These are phyloP conservation scores for Rhizoctonia solani DNA, from an alignment of 1,284 basidiomycete species.

Conservation along the genomic window DNA sequence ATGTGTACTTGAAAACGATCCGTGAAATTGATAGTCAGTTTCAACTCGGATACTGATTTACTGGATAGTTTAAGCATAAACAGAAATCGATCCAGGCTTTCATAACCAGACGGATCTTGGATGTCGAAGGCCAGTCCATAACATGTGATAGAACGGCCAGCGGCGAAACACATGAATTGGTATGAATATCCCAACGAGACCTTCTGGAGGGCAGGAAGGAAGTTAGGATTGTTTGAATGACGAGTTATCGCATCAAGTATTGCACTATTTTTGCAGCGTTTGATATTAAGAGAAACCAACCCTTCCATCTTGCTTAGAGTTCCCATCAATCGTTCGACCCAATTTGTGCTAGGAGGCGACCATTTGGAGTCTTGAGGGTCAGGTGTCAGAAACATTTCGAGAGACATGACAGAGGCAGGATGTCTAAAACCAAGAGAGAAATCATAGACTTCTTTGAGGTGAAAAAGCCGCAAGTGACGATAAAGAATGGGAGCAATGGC, in stretches of 20 bases:
- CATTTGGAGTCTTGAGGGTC: neutral
- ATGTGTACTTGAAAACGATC: neutral
- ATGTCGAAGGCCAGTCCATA: neutral
- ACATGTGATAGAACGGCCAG: constrained; percentile 5
- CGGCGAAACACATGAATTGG: neutral
- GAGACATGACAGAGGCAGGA: constrained; percentile 5
- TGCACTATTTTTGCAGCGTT: neutral
- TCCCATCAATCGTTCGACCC: neutral
- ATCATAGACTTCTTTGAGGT: constrained; percentile 12
- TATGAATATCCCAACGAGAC: constrained; percentile 19
- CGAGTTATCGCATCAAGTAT: neutral
- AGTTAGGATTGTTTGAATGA: neutral
- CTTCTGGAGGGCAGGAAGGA: constrained; percentile 21
- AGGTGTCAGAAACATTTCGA: constrained; percentile 9
- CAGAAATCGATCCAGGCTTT: constrained; percentile 2
- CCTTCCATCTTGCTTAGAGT: neutral
- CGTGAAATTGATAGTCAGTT: neutral
- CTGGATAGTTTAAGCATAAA: neutral
- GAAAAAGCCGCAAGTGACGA: neutral
- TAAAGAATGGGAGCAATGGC: constrained; percentile 19
- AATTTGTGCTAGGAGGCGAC: constrained; percentile 6
- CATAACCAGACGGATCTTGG: neutral
- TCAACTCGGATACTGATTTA: neutral
- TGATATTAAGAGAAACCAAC: constrained; percentile 17
- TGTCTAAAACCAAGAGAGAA: constrained; percentile 6